Conservation (phyloP, 148 eudicot genomes). For the Drosera capensis region DNA sequence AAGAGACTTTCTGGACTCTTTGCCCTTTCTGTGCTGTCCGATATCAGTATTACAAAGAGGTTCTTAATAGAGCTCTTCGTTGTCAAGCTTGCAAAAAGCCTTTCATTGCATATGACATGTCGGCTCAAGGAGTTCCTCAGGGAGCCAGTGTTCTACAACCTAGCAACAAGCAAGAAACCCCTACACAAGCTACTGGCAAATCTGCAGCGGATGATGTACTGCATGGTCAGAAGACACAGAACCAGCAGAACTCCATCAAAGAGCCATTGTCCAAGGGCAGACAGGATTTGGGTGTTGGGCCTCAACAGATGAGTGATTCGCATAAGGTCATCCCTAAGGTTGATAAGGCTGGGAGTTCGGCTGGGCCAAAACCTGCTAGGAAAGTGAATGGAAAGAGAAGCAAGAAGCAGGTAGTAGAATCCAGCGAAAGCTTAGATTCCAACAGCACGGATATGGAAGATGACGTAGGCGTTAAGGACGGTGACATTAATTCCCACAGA, state of each 20-base stretch:
- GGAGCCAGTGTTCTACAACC: constrained; percentile 13
- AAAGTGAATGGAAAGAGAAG: constrained; percentile 19
- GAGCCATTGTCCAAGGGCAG: constrained; percentile 10
- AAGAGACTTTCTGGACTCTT: constrained; percentile 51
- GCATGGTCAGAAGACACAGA: constrained; percentile 4
- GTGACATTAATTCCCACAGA: constrained; percentile 11
- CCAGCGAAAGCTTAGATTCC: constrained; percentile 36
- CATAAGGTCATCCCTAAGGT: constrained; percentile 6
- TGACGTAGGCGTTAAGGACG: constrained; percentile 8
- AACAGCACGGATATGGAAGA: constrained; percentile 12
- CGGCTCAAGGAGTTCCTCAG: constrained; percentile 12
- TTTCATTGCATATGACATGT: constrained; percentile 31
- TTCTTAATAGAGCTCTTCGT: constrained; percentile 16
- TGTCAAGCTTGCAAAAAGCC: constrained; percentile 35
- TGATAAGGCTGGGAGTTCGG: constrained; percentile 7
- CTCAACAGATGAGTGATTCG: constrained; percentile 9
- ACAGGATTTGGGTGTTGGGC: constrained; percentile 7
- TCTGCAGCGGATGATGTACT: constrained; percentile 5
- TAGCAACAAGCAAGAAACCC: constrained; percentile 9
- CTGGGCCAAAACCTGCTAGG: constrained; percentile 10
- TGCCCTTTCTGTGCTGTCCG: constrained; percentile 44
- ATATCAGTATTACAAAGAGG: constrained; percentile 30
- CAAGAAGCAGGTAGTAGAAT: constrained; percentile 24
- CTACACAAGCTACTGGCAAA: constrained; percentile 6
- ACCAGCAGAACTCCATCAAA: constrained; percentile 2